Base-by-base conservation (phyloP, 495 filamentous ascomycete genomes). In the Cudoniella acicularis region DNA sequence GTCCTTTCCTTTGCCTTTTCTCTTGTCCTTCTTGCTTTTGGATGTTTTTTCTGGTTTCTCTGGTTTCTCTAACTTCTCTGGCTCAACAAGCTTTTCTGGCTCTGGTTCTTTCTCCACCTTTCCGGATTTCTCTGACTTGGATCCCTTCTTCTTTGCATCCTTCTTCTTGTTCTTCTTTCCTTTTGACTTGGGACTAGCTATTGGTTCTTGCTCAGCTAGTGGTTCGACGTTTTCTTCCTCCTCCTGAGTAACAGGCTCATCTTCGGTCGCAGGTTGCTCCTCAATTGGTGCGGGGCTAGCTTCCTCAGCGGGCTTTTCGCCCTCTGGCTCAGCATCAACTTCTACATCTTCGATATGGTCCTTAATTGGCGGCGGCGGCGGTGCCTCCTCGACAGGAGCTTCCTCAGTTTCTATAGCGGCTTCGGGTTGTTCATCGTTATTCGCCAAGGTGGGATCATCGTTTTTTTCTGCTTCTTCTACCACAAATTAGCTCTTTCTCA, bases 91-190 rank as follows among this genome's bases (percentile, higher is more conserved):
- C 22, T 59, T 59, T 16, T 51, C 27, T 10, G 30, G 9, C 22
- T 59, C 49, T 23, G 48, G 13, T 21, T 22, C 26, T 41, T 57
- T 36, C 43, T 36, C 54, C 11, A 36, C 60, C 20, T 51, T 27
- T 26, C 30, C 11, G 17, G 59, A 56, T 65, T 61, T 49, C 54
- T 51, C 21, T 60, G 22, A 9, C 16, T 23, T 43, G 8, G 49
- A 17, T 18, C n/a, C 48, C 49, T 64, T 57, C 6, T 62, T 60
- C 27, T 64, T 63, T 22, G 40, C 43, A 30, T 52, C 42, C 22
- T 66, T 63, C 43, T 57, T 59, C 27, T 69, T 61, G 10, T 56
- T 22, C 41, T 70, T 67, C 22, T 63, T 59, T 54, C 40, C 50
- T 27, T 17, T 52, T 49, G 30, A 10, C 45, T 46, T 57, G 42